A percentile compares a stretch with the other conserved stretches of the same genome.
Evolutionary conservation across 1,139 yeast genomes (phyloP).

Genomic region (Citeromyces hawaiiensis): DNA sequence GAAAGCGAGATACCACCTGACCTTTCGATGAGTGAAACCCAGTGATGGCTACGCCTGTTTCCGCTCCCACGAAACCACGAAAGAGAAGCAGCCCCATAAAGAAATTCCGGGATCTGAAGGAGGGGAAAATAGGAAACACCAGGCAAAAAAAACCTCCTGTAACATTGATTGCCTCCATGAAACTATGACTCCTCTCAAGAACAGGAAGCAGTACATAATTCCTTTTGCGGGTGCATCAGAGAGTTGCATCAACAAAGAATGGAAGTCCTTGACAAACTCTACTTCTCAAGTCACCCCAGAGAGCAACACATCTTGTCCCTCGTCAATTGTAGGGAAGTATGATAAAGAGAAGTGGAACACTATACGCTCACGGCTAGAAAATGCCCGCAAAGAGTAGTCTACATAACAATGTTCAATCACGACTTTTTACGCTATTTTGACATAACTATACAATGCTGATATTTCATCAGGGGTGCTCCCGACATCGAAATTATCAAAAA

Average conservation of each 20-base stretch:
- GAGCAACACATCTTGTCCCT: not conserved
- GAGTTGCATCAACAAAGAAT: not conserved
- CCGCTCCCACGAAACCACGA: not conserved
- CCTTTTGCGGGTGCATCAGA: not conserved
- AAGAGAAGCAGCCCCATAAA: not conserved
- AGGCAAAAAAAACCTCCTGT: not conserved
- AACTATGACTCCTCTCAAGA: not conserved
- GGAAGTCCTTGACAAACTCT: not conserved
- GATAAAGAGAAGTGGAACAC: slow-evolving; percentile 1
- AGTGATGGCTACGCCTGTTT: not conserved
- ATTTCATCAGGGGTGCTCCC: too few relatives aligned
- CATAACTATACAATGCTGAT: too few relatives aligned
- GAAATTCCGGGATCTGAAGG: not conserved
- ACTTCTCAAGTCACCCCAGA: not conserved
- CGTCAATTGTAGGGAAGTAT: not conserved
- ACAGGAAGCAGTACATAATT: not conserved
- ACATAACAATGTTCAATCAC: not conserved
- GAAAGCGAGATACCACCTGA: not conserved
- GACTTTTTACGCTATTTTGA: too few relatives aligned
- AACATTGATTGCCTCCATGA: not conserved
- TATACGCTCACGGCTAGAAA: not conserved
- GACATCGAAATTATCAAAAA: too few relatives aligned
- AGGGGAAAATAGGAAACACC: not conserved
- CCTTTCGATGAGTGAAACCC: not conserved
- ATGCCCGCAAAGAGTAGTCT: not conserved